Percentiles rank a stretch among this genome's conserved stretches.
phyloP scores from a whole-genome alignment of 257 asterid species.

The Nicotiana noctiflora region DNA sequence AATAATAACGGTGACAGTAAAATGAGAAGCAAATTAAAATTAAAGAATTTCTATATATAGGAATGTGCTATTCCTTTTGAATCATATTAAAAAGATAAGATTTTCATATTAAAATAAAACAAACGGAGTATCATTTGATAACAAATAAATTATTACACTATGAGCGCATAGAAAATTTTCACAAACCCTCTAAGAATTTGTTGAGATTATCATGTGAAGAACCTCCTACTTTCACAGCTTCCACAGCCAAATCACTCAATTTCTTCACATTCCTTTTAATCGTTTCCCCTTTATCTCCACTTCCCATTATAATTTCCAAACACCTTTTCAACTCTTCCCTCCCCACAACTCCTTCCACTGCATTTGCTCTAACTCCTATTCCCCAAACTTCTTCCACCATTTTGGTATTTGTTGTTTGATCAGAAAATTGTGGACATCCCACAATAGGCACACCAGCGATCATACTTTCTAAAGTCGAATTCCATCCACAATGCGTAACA shows the following conservation, averaged over 20 bases:
- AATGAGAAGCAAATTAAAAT: too few species aligned
- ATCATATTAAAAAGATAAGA: too few species aligned
- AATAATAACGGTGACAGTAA: too few species aligned
- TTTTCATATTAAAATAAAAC: too few species aligned
- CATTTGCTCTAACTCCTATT: constrained; percentile 39
- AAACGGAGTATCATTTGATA: too few species aligned
- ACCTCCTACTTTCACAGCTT: constrained; percentile 43
- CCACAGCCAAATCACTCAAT: constrained; percentile 36
- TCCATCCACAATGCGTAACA: constrained; percentile 67
- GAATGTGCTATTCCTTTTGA: too few species aligned
- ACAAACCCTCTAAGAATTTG: constrained; percentile 19
- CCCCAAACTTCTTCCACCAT: constrained; percentile 62
- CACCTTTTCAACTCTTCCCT: constrained; percentile 37
- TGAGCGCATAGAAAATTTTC: background rate
- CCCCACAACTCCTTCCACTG: constrained; percentile 25
- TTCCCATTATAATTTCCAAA: constrained; percentile 46
- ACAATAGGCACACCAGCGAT: constrained; percentile 46
- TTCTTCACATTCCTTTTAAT: constrained; percentile 34
- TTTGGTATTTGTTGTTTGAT: constrained; percentile 47
- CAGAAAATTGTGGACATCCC: constrained; percentile 45
- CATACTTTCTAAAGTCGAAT: constrained; percentile 49
- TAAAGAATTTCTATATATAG: too few species aligned
- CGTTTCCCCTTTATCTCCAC: constrained; percentile 28
- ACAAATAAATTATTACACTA: too few species aligned
- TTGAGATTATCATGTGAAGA: constrained; percentile 40